Evolutionary conservation across 257 asterid genomes (phyloP), one percentile per base, ranked within the genome.

Genomic region (Handroanthus guayacan): DNA sequence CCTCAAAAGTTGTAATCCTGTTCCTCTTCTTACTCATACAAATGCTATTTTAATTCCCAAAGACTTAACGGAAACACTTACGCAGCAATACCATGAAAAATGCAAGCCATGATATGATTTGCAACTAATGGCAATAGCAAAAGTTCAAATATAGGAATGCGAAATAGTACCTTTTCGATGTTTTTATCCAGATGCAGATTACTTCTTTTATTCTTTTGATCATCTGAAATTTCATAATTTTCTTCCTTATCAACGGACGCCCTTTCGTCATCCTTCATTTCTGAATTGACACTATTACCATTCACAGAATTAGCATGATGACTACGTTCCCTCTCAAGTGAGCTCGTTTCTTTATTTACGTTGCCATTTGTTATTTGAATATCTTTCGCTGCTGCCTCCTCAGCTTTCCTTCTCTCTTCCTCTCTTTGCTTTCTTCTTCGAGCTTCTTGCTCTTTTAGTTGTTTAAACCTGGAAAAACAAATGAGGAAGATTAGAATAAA

Each of bases 371-470:
- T 69, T 77, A 50, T 64, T 70, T 77, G 82, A 65, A 58, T 69
- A 71, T 60, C 85, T 51, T 80, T 74, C 44, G 82, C 83, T 18
- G 76, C 72, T 45, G 86, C 85, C 83, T 69, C 92, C 78, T 81
- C 88, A 12, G 82, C 80, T 78, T 83, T 87, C 79, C 78, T 88
- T 67, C 62, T 84, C 75, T 89, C 96, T 84, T 88, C 98, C 83
- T 92, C 97, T 78, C 69, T 89, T 84, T 88, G 91, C 67, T 63
- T 75, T 78, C 81, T 86, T 75, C 73, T 85, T 69, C 66, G 87
- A 74, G 91, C 93, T 83, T 95, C 99, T 87, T 95, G 91, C 88
- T 91, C 99, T 82, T 95, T 95, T 50, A 95, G 80, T 80, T 86
- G 96, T 82, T 80, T 95, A 84, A 95, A 95, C 89, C 99, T 95